Conservation (phyloP, 2,329 filamentous ascomycete species). For the Fonsecaea multimorphosa region DNA sequence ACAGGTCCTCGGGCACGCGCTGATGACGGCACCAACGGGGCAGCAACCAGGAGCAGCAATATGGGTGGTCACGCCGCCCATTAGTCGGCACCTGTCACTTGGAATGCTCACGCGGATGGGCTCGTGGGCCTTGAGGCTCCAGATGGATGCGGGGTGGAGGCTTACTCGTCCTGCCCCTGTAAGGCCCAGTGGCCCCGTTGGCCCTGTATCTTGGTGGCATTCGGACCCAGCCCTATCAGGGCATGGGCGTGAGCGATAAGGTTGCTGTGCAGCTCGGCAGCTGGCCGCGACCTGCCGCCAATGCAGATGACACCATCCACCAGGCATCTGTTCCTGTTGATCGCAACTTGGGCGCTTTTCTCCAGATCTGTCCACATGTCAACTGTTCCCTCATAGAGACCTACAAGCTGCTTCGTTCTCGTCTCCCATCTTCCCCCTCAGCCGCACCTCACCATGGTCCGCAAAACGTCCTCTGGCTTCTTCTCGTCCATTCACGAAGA, state of each 20-base stretch:
- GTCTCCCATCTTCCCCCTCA: neutral
- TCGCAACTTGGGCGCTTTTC: neutral
- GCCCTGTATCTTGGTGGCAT: too few relatives aligned
- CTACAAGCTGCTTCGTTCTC: neutral
- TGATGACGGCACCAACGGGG: too few relatives aligned
- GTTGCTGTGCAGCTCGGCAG: constrained; percentile 20
- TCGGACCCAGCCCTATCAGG: neutral
- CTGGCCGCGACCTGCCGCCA: too few relatives aligned
- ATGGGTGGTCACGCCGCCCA: too few relatives aligned
- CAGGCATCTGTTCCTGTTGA: constrained; percentile 7
- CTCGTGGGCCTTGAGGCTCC: too few relatives aligned
- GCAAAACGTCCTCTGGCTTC: constrained; percentile 40
- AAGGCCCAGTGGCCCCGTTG: too few relatives aligned
- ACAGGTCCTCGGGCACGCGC: too few relatives aligned
- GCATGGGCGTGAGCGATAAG: constrained; percentile 9
- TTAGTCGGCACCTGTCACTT: too few relatives aligned
- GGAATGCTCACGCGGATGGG: too few relatives aligned
- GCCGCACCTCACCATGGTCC: constrained; percentile 36
- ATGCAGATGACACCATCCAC: constrained; percentile 1
- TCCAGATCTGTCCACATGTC: neutral
- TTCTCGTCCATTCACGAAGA: constrained; percentile 38
- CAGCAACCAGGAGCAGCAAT: too few relatives aligned
- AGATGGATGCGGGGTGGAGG: too few relatives aligned
- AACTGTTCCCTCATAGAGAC: neutral
- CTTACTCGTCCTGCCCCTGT: too few relatives aligned